A percentile compares a stretch with the other conserved stretches of the same genome.
Evolutionary conservation across 129 eudicot species (phyloP).

Genomic region (Logfia minima): DNA sequence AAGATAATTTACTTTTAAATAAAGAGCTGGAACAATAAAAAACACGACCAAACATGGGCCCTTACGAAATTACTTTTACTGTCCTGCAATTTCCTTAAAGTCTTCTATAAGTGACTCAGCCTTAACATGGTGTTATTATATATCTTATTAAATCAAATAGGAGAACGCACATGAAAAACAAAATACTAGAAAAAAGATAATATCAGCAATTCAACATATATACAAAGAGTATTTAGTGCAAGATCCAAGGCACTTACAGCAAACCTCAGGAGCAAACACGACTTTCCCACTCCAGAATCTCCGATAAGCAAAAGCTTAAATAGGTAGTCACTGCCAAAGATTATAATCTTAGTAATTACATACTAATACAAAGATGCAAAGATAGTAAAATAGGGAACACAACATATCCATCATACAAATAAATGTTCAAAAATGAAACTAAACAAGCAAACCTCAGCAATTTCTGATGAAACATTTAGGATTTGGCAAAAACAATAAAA

Average conservation of each 20-base stretch:
- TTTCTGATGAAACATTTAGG: not conserved
- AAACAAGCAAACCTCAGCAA: not conserved
- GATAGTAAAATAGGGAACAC: not conserved
- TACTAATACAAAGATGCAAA: not conserved
- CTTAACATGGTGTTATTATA: too few relatives aligned
- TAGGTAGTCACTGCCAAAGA: conserved; percentile 43
- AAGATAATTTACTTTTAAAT: not conserved
- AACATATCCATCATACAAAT: not conserved
- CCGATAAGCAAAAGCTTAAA: conserved; percentile 52
- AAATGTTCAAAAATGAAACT: not conserved
- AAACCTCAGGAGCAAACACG: conserved; percentile 49
- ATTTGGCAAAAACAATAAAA: not conserved
- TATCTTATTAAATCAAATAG: too few relatives aligned
- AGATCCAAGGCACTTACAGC: conserved; percentile 41
- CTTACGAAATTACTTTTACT: not conserved
- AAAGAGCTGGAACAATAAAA: not conserved
- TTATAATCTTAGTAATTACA: not conserved
- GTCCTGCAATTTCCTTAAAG: not conserved
- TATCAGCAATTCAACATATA: not conserved
- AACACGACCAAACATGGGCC: not conserved
- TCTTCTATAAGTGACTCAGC: too few relatives aligned
- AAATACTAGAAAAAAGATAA: not conserved
- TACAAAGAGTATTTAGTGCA: not conserved
- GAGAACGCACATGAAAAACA: not conserved
- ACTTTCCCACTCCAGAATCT: conserved; percentile 51